Evolutionary conservation across 2,329 filamentous ascomycete species (phyloP).

Genomic region (Bretziella fagacearum): DNA sequence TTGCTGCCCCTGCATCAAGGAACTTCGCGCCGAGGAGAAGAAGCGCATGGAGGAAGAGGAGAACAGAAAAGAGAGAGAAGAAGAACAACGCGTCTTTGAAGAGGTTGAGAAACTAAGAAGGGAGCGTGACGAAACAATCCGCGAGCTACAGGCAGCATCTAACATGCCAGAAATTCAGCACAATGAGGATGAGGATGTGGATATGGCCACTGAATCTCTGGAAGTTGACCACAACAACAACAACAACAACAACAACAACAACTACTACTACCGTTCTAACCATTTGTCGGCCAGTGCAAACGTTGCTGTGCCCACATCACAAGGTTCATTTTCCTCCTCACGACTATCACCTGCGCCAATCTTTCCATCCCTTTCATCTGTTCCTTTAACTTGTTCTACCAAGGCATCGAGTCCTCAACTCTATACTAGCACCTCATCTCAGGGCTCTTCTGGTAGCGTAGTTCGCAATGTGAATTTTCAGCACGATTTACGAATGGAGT

Average conservation of each 20-base stretch:
- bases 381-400: not conserved
- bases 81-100: slow-evolving; percentile 1
- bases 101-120: slow-evolving; percentile 14
- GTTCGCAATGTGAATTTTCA: not conserved
- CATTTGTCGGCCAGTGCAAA: too few relatives aligned
- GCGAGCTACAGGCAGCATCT: not conserved
- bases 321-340: slow-evolving; percentile 3
- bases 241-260: too few relatives aligned
- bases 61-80: slow-evolving; percentile 3
- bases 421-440: slow-evolving; percentile 14
- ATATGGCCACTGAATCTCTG: not conserved
- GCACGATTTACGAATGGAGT: not conserved
- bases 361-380: not conserved
- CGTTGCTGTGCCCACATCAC: too few relatives aligned
- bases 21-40: slow-evolving; percentile 9
- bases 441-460: not conserved
- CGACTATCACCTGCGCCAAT: slow-evolving; percentile 1
- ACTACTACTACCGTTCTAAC: too few relatives aligned
- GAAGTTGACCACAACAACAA: too few relatives aligned
- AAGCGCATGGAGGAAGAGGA: not conserved
- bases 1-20: slow-evolving; percentile 33
- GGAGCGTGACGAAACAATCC: slow-evolving; percentile 7
- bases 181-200: not conserved
- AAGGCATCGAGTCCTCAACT: slow-evolving; percentile 4
- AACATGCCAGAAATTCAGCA: not conserved